phyloP scores from a whole-genome alignment of 2,329 filamentous ascomycete species.

The Microsporum ferrugineum region DNA sequence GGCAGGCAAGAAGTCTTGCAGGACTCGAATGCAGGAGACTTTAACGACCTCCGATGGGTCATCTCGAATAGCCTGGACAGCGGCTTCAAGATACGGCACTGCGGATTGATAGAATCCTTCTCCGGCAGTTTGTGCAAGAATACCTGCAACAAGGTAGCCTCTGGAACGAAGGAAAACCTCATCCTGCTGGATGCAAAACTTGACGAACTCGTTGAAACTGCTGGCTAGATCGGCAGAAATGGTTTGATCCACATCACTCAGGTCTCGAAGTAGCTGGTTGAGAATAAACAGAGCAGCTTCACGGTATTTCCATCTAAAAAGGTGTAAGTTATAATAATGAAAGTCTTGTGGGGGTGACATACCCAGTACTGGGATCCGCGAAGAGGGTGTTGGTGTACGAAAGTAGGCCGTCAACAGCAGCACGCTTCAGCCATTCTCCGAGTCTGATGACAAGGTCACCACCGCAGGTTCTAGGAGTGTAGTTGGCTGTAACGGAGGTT shows the following conservation, averaged over 20 bases:
- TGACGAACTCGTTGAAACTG: slow-evolving; percentile 69
- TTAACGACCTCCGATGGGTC: slow-evolving; percentile 82
- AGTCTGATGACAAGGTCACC: slow-evolving; percentile 87
- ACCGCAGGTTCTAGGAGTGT: slow-evolving; percentile 84
- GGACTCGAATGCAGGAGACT: slow-evolving; percentile 76
- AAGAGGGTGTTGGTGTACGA: slow-evolving; percentile 67
- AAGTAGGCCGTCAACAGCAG: slow-evolving; percentile 66
- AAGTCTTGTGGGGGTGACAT: slow-evolving; percentile 15
- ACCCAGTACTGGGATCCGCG: slow-evolving; percentile 33
- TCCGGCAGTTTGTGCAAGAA: slow-evolving; percentile 58
- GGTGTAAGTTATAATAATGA: slow-evolving; percentile 11
- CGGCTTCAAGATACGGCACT: slow-evolving; percentile 39
- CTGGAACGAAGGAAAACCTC: slow-evolving; percentile 72
- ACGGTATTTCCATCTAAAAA: slow-evolving; percentile 51
- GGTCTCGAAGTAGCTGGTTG: slow-evolving; percentile 72
- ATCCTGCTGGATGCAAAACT: slow-evolving; percentile 58
- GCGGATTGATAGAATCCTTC: slow-evolving; percentile 39
- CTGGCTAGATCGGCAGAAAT: slow-evolving; percentile 59
- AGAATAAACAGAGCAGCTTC: slow-evolving; percentile 78
- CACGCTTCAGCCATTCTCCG: slow-evolving; percentile 72
- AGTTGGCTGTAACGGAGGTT: slow-evolving; percentile 87
- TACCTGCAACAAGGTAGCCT: slow-evolving; percentile 75
- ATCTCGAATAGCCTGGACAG: slow-evolving; percentile 60
- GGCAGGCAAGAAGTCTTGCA: slow-evolving; percentile 56
- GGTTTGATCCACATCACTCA: slow-evolving; percentile 61